Base-by-base conservation (phyloP, 441 rosid genomes). In the Populus trichocarpa region DNA sequence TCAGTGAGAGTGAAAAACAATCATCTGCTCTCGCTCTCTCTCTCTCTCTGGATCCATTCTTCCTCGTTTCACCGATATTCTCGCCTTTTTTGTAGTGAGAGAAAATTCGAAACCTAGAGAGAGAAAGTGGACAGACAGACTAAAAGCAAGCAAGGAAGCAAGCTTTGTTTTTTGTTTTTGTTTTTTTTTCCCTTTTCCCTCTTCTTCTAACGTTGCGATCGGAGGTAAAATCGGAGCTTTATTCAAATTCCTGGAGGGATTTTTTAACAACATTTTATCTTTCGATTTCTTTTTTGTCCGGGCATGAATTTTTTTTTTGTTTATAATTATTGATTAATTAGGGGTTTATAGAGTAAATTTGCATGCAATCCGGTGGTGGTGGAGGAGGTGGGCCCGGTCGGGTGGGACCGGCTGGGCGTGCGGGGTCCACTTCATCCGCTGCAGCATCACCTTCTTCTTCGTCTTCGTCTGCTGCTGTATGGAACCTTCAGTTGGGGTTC, bases 381-480 rank as follows among this genome's bases (percentile, higher is more conserved):
- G 32, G 32, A 30, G 89, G 87, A 64, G 95, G 91, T 85, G 98
- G 93, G 76, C 87, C 99, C 86, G 57, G 91, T 86, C 88, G 98
- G 80, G 85, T 84, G 86, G 93, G 91, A 28, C 94, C 90, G 70
- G 90, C 89, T 57, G 96, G 90, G 79, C 92, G 97, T 87, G 90
- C 97, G 46, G 90, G 96, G 25, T 89, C 98, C 81, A 89, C 97
- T 57, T 90, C 99, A 70, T 92, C 99, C 25, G 95, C 98, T 26
- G 96, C 95, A 30, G 99, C 99, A 13, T 94, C 99, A 72, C 97
- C 99, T 18, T 83, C 99, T 69, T 96, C 99, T 12, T 96, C 99
- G 2, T 94, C 99, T 8, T 94, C 99, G 1, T 94, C 99, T 9
- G 93, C 99, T 6, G 94, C 98, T 20, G 99, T 90, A 53, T 91